Evolutionary conservation across 352 stramenopile species (phyloP), one percentile per base, ranked within the genome.

Genomic region (Phytophthora sojae): DNA sequence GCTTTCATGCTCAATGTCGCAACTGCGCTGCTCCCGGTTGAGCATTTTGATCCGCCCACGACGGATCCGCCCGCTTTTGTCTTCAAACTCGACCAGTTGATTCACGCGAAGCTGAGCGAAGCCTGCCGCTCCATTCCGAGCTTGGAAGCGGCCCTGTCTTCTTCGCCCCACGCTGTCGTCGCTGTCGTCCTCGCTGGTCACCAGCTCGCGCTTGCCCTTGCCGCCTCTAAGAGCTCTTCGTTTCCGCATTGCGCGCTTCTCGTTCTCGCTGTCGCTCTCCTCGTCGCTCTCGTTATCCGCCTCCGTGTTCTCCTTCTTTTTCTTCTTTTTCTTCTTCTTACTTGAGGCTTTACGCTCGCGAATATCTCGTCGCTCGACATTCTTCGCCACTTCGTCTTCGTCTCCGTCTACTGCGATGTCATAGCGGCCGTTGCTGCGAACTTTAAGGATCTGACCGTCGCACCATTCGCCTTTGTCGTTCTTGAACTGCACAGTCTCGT

Each of bases 1-100:
- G 37, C 76, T 90, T 61, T 86, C 83, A 49, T 92, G 85, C 60
- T 83, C 79, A n/a, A 91, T 76, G 35, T 92, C 84, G 44, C 82
- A 92, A 21, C 64, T 65, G 11, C 75, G 61, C 19, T 88, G 73
- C 11, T 86, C 75, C 17, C 77, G 58, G 29, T 80, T 81, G 11
- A 90, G 56, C 21, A 74, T 52, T 51, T 79, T 81, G 32, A 90
- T 82, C 19, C 81, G 70, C 0, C 84, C 84, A 19, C 81, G 79
- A 54, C 84, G 81, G 39, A 82, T 65, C 2, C 73, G 52, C 2
- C 82, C 82, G 15, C 70, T 71, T 59, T 83, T 79, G 25, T 81
- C 85, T 60, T 82, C 69, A 59, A 92, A 90, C 37, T 89, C 75
- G 15, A 90, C 76, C 12, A 83, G 39, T 63, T 91, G 79, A 59